Evolutionary conservation across 1,284 basidiomycete genomes (phyloP).

Genomic region (Lentinula novae-zelandiae): DNA sequence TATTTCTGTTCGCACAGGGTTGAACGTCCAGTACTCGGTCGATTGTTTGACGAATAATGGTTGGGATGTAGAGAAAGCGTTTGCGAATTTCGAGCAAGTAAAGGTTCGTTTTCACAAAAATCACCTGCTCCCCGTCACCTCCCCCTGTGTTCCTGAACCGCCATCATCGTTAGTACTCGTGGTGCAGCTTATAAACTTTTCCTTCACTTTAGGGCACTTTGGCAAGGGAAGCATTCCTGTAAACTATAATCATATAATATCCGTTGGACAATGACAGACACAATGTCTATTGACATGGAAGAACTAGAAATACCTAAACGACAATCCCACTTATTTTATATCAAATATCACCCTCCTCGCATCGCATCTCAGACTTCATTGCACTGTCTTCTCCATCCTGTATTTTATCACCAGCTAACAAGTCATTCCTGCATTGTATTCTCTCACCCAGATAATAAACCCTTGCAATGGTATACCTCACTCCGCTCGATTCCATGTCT

Average conservation of each 20-base stretch:
- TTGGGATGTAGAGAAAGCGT: conserved; percentile 75
- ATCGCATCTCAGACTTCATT: background rate
- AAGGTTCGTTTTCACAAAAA: conserved; percentile 45
- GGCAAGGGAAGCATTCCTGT: conserved; percentile 11
- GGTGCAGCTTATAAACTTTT: too few species aligned
- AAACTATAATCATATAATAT: background rate
- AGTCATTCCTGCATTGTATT: background rate
- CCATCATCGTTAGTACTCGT: background rate
- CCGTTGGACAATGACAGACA: background rate
- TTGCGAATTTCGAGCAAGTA: conserved; percentile 81
- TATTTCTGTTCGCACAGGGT: conserved; percentile 64
- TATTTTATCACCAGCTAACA: background rate
- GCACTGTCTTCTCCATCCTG: background rate
- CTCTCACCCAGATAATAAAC: background rate
- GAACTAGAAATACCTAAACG: background rate
- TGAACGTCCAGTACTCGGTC: conserved; percentile 75
- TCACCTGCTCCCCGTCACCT: background rate
- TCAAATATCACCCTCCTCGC: background rate
- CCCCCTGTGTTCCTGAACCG: background rate
- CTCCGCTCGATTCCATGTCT: too few species aligned
- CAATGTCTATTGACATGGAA: background rate
- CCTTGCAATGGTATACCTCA: background rate
- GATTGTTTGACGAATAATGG: conserved; percentile 79
- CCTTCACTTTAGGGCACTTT: conserved; percentile 7
- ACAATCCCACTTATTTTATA: background rate